Base-by-base conservation (phyloP, 2,329 filamentous ascomycete genomes). In the Monosporascus sp. region DNA sequence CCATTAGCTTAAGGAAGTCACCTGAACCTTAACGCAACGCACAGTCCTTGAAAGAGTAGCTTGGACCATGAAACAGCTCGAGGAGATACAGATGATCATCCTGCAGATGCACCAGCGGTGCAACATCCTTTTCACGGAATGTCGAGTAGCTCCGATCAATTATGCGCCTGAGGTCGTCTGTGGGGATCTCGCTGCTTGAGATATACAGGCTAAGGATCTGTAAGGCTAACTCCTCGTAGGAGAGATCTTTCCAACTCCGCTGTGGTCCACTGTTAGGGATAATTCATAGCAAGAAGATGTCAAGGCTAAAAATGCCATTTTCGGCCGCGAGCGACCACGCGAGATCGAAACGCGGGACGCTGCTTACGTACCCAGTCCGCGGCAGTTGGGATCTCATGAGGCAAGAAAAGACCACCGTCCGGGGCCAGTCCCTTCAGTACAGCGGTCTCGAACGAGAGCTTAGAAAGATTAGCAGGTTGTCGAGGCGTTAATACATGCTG, bases 11-110 rank as follows among this genome's bases (percentile, higher is more conserved):
- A 14, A 35, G 31, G 5, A 35, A 35, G 31, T 35, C 31, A 5
- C 11, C 31, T 11, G 4, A 35, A 11, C 9, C 11, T 9, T 35
- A 35, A 35, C 31, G 4, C 3, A 35, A 35, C 31, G 31, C 31
- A 35, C 31, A 35, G 71, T 97, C 93, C 74, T 97, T 96, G 78
- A 97, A 97, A 2, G 93, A 88, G 68, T 91, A 97, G 0, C 88
- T 97, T 5, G 92, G 94, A 1, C 94, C 94, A 69, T 97, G 93
- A 79, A 97, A 99, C 44, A 99, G 81, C 72, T 99, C 94, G 37
- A 99, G 82, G 52, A 97, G 77, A 68, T 96, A 85, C 43, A 97
- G 77, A 68, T 93, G 88, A 63, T 82, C 76, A 65, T 35, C 31
- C 11, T 93, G 82, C 50, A 97, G 78, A n/a, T 88, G 83, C 44